Base-by-base conservation (phyloP, 164 flowering plant species). In the Liquidambar formosana region DNA sequence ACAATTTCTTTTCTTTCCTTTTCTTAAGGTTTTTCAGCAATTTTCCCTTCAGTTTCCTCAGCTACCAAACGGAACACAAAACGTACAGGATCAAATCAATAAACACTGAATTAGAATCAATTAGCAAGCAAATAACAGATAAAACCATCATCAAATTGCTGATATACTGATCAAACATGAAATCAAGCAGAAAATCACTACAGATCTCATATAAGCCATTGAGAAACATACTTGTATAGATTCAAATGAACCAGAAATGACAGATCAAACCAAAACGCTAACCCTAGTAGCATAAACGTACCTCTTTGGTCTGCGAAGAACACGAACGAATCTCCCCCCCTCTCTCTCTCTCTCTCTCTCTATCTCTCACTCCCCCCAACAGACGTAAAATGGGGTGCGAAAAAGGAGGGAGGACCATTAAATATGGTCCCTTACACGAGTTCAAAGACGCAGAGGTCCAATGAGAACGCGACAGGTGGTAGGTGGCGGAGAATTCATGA, bases 401-500 rank as follows among this genome's bases (percentile, higher is more conserved):
- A 41, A 46, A 21, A 47, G 11, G 63, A 16, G 13, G 14, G 27
- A 10, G 4, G 59, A 19, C 10, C 56, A 11, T 47, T 68, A 47
- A 64, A 63, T 68, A 68, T 47, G 64, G 71, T 63, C 67, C 62
- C 61, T 43, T 54, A 53, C 16, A 63, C 25, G 18, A 56, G 52
- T 2, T 18, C 10, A 51, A 25, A 19, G 22, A 18, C 41, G 12
- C 22, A 11, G 66, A 12, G 72, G 66, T 54, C 78, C 81, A 74
- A 68, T 71, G 27, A 43, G 54, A 68, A 48, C 8, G 18, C n/a
- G 68, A 68, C 76, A 75, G 48, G 59, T 74, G 73, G 47, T 65
- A 43, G 68, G 61, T 58, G 44, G 47, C 66, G 63, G 67, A 71
- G 73, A 67, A 67, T 68, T 70, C 59, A 57, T 48, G 62, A 38